Percentiles rank a stretch among this genome's conserved stretches.
Conservation (phyloP, 2,329 filamentous ascomycete species). For the Calonectria pseudoreteaudii region DNA sequence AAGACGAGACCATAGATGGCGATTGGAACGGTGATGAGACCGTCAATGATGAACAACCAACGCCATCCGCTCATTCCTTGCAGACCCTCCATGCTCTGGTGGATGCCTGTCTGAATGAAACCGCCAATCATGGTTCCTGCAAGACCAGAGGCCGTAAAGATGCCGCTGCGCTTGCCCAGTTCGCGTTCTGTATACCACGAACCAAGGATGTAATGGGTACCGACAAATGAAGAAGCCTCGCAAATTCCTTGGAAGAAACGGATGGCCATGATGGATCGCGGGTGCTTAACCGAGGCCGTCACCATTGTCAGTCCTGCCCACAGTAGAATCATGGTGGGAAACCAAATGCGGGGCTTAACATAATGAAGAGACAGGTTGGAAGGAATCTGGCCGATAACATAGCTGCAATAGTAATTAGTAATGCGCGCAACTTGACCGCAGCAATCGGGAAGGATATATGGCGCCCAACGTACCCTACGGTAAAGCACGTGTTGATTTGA, state of each 20-base stretch:
- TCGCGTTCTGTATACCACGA: constrained; percentile 72
- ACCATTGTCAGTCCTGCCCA: constrained; percentile 75
- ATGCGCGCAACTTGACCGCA: background rate
- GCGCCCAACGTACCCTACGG: constrained; percentile 45
- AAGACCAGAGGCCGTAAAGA: constrained; percentile 72
- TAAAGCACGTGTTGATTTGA: constrained; percentile 52
- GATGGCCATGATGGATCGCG: constrained; percentile 51
- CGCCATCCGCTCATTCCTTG: constrained; percentile 73
- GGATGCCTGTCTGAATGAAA: constrained; percentile 73
- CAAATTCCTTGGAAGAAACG: constrained; percentile 54
- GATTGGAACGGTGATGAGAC: constrained; percentile 57
- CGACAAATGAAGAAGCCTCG: constrained; percentile 55
- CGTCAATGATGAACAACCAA: constrained; percentile 80
- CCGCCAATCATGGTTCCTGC: constrained; percentile 66
- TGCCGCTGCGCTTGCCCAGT: constrained; percentile 71
- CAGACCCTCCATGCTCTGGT: constrained; percentile 54
- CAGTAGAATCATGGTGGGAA: constrained; percentile 71
- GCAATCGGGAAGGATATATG: background rate
- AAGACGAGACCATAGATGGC: constrained; percentile 50
- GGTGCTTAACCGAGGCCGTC: constrained; percentile 53
- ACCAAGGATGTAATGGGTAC: constrained; percentile 57
- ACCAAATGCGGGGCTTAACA: constrained; percentile 71
- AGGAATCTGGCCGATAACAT: constrained; percentile 69
- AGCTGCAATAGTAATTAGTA: constrained; percentile 35
- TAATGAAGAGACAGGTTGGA: constrained; percentile 73